phyloP scores from a whole-genome alignment of 78 protist species.

The Isochrysis galbana region DNA sequence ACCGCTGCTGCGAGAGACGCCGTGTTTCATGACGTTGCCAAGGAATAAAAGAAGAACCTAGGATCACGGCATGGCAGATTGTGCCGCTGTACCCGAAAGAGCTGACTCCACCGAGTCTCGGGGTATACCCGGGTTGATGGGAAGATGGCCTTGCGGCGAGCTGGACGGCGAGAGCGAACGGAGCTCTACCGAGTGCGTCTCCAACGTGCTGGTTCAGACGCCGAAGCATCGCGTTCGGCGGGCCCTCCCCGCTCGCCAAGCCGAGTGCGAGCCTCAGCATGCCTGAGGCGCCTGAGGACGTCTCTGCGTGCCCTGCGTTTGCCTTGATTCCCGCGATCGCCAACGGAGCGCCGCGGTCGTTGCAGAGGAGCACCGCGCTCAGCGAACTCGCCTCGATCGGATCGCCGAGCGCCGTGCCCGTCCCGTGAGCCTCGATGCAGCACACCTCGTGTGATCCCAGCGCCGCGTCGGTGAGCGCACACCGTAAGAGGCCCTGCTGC shows the following conservation, averaged over 20 bases:
- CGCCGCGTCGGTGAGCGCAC: not conserved
- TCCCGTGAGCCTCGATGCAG: not conserved
- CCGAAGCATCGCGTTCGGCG: conserved; percentile 1
- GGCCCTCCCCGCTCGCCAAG: not conserved
- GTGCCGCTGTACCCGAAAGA: conserved; percentile 33
- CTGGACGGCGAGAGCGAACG: not conserved
- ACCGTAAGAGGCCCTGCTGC: not conserved
- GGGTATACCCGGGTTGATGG: not conserved
- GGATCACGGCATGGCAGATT: not conserved
- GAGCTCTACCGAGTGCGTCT: not conserved
- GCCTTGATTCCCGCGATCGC: conserved; percentile 63
- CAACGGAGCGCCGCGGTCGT: not conserved
- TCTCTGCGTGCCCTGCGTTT: conserved; percentile 76
- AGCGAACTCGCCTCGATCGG: not conserved
- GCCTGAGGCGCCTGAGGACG: conserved; percentile 22
- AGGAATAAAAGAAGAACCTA: not conserved
- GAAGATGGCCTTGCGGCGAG: not conserved
- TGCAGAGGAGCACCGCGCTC: conserved; percentile 17
- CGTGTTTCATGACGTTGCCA: not conserved
- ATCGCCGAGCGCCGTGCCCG: conserved; percentile 11
- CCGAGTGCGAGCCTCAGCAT: not conserved
- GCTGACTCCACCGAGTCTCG: not conserved
- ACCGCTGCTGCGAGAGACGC: not conserved
- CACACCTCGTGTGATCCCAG: not conserved
- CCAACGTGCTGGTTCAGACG: not conserved